A percentile compares a stretch with the other conserved stretches of the same genome.
Conservation (phyloP, 805 yeast genomes). For the Teunomyces gatunensis region DNA sequence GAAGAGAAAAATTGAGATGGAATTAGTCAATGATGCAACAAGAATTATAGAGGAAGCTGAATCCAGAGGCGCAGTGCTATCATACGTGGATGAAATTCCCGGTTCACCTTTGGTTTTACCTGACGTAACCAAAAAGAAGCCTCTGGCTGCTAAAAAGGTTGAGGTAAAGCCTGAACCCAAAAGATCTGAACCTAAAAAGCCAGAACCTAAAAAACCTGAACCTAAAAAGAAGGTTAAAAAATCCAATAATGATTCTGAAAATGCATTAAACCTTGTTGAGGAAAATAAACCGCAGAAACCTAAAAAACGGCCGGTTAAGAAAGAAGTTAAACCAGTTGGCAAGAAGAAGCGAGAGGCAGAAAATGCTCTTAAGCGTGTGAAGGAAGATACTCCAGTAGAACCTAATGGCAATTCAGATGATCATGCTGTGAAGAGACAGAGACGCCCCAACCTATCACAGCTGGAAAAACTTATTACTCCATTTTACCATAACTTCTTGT, state of each 20-base stretch:
- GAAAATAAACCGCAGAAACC: background rate
- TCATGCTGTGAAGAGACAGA: constrained; percentile 5
- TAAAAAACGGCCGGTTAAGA: constrained; percentile 6
- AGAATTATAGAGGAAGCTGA: constrained; percentile 51
- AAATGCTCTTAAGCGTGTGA: constrained; percentile 6
- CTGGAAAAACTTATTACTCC: constrained; percentile 17
- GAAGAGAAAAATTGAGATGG: constrained; percentile 66
- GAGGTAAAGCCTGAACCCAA: constrained; percentile 4
- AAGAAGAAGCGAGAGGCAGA: constrained; percentile 8
- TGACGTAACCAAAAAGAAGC: constrained; percentile 1
- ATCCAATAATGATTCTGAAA: constrained; percentile 5
- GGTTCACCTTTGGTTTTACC: background rate
- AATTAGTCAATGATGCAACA: constrained; percentile 60
- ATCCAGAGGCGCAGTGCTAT: constrained; percentile 15
- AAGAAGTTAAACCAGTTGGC: constrained; percentile 7
- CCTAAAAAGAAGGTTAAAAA: constrained; percentile 3
- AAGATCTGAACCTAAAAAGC: background rate
- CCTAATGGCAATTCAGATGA: background rate
- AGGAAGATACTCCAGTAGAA: constrained; percentile 1
- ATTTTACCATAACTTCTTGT: constrained; percentile 19
- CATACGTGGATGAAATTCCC: constrained; percentile 14
- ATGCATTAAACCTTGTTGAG: background rate
- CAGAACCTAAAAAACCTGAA: constrained; percentile 1
- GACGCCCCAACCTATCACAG: constrained; percentile 7
- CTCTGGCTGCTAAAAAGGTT: constrained; percentile 1